A percentile compares a stretch with the other conserved stretches of the same genome.
Evolutionary conservation across 805 yeast genomes (phyloP).

Genomic region (Lipomyces lipofer): DNA sequence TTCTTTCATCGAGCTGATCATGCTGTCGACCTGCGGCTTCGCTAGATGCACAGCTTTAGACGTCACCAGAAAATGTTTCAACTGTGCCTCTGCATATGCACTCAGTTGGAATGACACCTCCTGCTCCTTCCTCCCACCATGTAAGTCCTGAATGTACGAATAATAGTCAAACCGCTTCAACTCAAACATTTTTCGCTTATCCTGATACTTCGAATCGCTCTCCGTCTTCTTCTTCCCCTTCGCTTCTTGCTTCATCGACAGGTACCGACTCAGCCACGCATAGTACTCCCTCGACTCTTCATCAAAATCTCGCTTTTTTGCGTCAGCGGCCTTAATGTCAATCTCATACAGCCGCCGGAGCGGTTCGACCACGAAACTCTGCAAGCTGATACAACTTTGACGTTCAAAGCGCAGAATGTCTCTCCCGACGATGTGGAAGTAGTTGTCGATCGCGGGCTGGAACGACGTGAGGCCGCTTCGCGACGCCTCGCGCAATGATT

Average conservation of each 20-base stretch:
- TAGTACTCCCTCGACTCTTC: conserved; percentile 48
- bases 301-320: conserved; percentile 46
- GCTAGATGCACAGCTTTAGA: conserved; percentile 36
- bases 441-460: conserved; percentile 37
- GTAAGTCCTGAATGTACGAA: conserved; percentile 43
- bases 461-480: conserved; percentile 40
- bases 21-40: conserved; percentile 38
- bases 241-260: conserved; percentile 42
- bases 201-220: conserved; percentile 44
- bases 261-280: conserved; percentile 47
- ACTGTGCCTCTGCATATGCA: conserved; percentile 41
- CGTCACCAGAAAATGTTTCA: conserved; percentile 35
- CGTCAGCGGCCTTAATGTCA: conserved; percentile 45
- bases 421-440: conserved; percentile 34
- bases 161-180: conserved; percentile 47
- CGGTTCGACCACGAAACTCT: conserved; percentile 42
- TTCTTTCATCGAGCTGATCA: conserved; percentile 33
- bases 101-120: conserved; percentile 42
- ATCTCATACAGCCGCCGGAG: conserved; percentile 43
- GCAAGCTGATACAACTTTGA: conserved; percentile 37
- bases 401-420: conserved; percentile 26
- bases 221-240: conserved; percentile 38
- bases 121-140: conserved; percentile 47
- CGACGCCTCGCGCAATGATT: conserved; percentile 39
- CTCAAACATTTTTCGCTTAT: conserved; percentile 44